Base-by-base conservation (phyloP, 257 asterid genomes). In the Jacaranda mimosifolia region DNA sequence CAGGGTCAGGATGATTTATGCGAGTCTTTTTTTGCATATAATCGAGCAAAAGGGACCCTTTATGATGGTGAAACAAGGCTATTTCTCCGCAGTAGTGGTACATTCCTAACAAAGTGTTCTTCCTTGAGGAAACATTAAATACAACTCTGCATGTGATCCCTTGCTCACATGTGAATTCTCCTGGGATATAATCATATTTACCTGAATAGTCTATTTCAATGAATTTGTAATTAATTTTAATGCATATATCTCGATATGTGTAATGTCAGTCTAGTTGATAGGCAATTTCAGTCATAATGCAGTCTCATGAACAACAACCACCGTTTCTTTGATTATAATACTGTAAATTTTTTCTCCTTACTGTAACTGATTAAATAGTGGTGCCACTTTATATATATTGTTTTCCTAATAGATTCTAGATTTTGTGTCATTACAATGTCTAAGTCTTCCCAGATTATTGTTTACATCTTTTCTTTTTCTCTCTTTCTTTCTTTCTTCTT, bases 1-100 rank as follows among this genome's bases (percentile, higher is more conserved):
- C 90, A 95, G 97, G 99, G 99, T 72, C 97, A 95, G 82, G 99
- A 95, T 86, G 99, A 95, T 79, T 87, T 95, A 60, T 95, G 99
- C 21, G 99, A 95, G 89, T 80, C 86, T 10, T 95, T 95, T 87
- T 95, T 95, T 73, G 94, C 93, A 48, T 91, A 93, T 78, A 95
- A 95, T 77, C 94, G 98, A 85, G 99, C 98, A 0, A 95, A 93
- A 84, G 99, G 99, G 76, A 93, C 98, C 52, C 97, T 95, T 72
- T 95, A 95, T 84, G 99, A 95, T 80, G 99, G 99, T 52, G 93
- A 95, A 89, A 95, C 99, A 13, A 89, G 99, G 79, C 86, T 95
- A 51, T 95, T 95, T 82, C 92, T 93, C 42, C 96, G 98, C 51
- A 85, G 82, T 79, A 88, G 80, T 83, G 97, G 99, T 95, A 87